Evolutionary conservation across 768 basidiomycete genomes (phyloP).

Genomic region (Boletus rubescentipes): DNA sequence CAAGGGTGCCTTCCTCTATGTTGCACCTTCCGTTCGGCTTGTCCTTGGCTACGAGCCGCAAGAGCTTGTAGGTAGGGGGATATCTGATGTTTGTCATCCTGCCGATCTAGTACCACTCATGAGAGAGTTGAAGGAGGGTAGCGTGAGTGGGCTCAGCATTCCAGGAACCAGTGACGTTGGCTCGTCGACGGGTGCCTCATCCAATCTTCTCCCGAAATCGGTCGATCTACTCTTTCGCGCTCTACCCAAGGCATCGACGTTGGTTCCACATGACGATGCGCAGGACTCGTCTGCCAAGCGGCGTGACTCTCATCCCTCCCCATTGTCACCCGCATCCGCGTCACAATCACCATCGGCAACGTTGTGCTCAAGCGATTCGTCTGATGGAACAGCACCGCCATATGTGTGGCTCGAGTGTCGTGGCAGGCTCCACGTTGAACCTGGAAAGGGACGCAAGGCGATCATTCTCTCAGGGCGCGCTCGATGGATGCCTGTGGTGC

Average conservation of each 20-base stretch:
- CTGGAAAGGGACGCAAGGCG: slow-evolving; percentile 91
- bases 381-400: slow-evolving; percentile 21
- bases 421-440: slow-evolving; percentile 88
- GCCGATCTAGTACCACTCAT: slow-evolving; percentile 89
- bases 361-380: neutral
- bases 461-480: slow-evolving; percentile 87
- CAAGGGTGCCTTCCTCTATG: slow-evolving; percentile 91
- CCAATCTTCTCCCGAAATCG: slow-evolving; percentile 41
- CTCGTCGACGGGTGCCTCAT: slow-evolving; percentile 6
- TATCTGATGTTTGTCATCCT: slow-evolving; percentile 84
- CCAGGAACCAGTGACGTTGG: slow-evolving; percentile 19
- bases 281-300: slow-evolving; percentile 1
- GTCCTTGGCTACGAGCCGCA: slow-evolving; percentile 86
- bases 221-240: slow-evolving; percentile 89
- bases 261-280: neutral
- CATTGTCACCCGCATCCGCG: neutral
- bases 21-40: slow-evolving; percentile 74
- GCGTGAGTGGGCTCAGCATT: slow-evolving; percentile 17
- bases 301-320: neutral
- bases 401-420: slow-evolving; percentile 91
- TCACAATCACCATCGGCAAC: neutral
- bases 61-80: slow-evolving; percentile 75
- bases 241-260: slow-evolving; percentile 48
- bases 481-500: slow-evolving; percentile 59
- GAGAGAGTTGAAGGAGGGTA: slow-evolving; percentile 82